Evolutionary conservation across 2,329 filamentous ascomycete species (phyloP).

Genomic region (Hypocreales sp.): DNA sequence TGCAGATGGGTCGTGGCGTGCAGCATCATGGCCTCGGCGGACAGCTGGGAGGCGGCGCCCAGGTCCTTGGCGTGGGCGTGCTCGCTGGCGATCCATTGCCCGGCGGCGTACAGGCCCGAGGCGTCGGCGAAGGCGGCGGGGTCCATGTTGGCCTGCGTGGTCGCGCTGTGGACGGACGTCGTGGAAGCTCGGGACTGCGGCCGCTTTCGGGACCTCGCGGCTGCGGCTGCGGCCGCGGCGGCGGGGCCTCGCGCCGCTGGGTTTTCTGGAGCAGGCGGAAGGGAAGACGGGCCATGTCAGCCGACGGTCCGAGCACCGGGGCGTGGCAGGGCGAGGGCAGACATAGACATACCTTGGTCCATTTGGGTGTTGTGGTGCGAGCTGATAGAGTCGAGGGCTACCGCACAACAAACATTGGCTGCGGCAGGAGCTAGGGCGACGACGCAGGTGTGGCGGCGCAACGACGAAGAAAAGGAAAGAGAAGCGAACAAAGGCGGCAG

Average conservation of each 20-base stretch:
- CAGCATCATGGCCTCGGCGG: slow-evolving; percentile 43
- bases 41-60: slow-evolving; percentile 27
- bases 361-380: no score
- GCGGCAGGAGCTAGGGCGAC: no score
- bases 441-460: no score
- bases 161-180: slow-evolving; percentile 37
- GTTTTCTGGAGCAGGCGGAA: slow-evolving; percentile 9
- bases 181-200: slow-evolving; percentile 40
- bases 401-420: slow-evolving; percentile 25
- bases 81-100: slow-evolving; percentile 33
- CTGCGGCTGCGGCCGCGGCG: slow-evolving; percentile 5
- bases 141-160: slow-evolving; percentile 35
- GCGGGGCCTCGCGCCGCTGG: slow-evolving; percentile 10
- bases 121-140: slow-evolving; percentile 26
- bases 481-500: background rate
- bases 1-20: slow-evolving; percentile 41
- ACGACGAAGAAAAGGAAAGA: background rate
- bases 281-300: no score
- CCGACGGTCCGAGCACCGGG: no score
- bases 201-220: slow-evolving; percentile 29
- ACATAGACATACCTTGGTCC: slow-evolving; percentile 20
- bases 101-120: slow-evolving; percentile 26
- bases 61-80: slow-evolving; percentile 29
- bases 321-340: no score
- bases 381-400: slow-evolving; percentile 15